These are phyloP conservation scores for Talaromyces sp. DNA, from an alignment of 2,329 filamentous ascomycete genomes.

Conservation along the genomic window DNA sequence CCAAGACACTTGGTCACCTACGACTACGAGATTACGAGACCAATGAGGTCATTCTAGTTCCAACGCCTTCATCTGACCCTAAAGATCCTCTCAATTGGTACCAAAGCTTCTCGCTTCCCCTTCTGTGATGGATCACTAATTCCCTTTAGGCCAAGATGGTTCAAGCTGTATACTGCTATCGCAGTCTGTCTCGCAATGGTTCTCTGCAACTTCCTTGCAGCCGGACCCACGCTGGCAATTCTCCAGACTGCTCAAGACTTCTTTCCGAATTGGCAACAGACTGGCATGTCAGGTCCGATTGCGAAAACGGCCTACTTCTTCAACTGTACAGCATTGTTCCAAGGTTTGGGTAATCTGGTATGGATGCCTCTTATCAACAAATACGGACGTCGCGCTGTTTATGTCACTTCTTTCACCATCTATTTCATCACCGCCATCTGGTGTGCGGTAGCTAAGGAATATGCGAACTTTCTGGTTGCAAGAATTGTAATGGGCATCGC, in stretches of 20 bases:
- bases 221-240: constrained; percentile 58
- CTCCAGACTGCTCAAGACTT: constrained; percentile 53
- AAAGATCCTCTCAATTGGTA: constrained; percentile 18
- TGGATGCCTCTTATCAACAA: constrained; percentile 45
- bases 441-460: constrained; percentile 38
- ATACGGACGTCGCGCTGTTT: constrained; percentile 40
- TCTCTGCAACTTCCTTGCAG: constrained; percentile 61
- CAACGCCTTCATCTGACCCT: constrained; percentile 11
- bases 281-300: constrained; percentile 10
- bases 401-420: constrained; percentile 33
- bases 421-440: constrained; percentile 33
- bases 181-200: constrained; percentile 51
- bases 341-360: constrained; percentile 46
- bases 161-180: constrained; percentile 48
- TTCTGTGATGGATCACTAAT: not conserved
- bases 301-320: constrained; percentile 56
- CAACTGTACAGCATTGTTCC: constrained; percentile 56
- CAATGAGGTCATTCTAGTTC: constrained; percentile 12
- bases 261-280: constrained; percentile 33
- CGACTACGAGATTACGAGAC: constrained; percentile 13
- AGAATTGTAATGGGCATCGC: constrained; percentile 58
- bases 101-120: not conserved
- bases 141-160: constrained; percentile 12
- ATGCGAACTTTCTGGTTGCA: constrained; percentile 40
- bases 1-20: constrained; percentile 14